Percentiles rank a stretch among this genome's conserved stretches.
These are phyloP conservation scores for Laburnicola sp. DNA, from an alignment of 2,329 filamentous ascomycete genomes.

Conservation along the genomic window DNA sequence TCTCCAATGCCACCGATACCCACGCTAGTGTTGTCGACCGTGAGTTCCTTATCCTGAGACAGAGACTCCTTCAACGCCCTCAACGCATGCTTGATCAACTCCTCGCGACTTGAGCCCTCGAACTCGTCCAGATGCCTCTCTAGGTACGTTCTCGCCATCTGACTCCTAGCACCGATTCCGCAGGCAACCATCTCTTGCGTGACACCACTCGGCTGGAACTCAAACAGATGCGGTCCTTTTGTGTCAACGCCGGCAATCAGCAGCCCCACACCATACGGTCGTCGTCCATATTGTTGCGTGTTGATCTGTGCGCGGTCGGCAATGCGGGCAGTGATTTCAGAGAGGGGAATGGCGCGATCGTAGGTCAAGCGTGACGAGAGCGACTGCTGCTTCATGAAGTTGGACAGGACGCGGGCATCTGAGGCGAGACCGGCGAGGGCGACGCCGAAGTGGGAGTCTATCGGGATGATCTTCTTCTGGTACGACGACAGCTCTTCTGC, in stretches of 20 bases:
- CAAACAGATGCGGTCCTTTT: conserved; percentile 91
- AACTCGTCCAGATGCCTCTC: conserved; percentile 90
- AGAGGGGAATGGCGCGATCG: conserved; percentile 87
- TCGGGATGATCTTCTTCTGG: conserved; percentile 97
- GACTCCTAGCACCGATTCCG: conserved; percentile 91
- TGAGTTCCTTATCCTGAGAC: conserved; percentile 96
- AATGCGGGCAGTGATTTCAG: conserved; percentile 87
- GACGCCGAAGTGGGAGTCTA: conserved; percentile 94
- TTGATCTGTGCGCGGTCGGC: conserved; percentile 96
- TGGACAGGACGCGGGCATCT: conserved; percentile 97
- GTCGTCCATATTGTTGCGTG: conserved; percentile 95
- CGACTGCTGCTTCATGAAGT: conserved; percentile 99
- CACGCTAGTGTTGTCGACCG: conserved; percentile 93
- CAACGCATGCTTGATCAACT: conserved; percentile 88
- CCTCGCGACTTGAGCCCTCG: conserved; percentile 73
- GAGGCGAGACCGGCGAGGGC: conserved; percentile 96
- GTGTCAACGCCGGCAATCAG: conserved; percentile 93
- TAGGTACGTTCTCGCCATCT: conserved; percentile 97
- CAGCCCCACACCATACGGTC: conserved; percentile 92
- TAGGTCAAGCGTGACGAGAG: conserved; percentile 95
- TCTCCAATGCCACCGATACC: conserved; percentile 78
- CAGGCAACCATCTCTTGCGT: conserved; percentile 97
- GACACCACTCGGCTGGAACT: conserved; percentile 95
- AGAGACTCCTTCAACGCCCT: conserved; percentile 92
- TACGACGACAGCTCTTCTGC: conserved; percentile 99